Evolutionary conservation across 345 rosid genomes (phyloP).

Genomic region (Cardamine occulta): DNA sequence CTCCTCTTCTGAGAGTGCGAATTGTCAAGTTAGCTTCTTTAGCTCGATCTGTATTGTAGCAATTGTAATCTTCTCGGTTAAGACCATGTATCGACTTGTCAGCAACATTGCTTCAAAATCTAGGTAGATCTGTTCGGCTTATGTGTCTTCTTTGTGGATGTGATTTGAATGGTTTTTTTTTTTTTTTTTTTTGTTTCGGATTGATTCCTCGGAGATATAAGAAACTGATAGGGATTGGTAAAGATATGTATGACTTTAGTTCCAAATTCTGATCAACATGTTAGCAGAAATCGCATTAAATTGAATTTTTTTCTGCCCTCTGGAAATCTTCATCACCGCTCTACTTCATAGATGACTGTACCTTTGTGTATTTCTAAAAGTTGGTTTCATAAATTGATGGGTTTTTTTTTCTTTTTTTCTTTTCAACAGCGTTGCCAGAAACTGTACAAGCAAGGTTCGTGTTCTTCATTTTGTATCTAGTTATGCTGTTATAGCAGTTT

Average conservation of each 20-base stretch:
- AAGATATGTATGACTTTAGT: not conserved
- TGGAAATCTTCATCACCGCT: not conserved
- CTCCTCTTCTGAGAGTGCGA: not conserved
- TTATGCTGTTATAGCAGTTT: not conserved
- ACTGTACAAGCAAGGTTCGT: slow-evolving; percentile 61
- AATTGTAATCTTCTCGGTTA: slow-evolving; percentile 9
- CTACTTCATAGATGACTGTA: not conserved
- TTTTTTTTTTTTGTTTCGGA: not conserved
- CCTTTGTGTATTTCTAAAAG: not conserved
- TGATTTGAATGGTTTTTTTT: slow-evolving; percentile 11
- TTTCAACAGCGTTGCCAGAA: slow-evolving; percentile 60
- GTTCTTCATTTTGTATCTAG: not conserved
- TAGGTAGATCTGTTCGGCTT: slow-evolving; percentile 38
- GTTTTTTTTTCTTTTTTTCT: not conserved
- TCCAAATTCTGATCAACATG: not conserved
- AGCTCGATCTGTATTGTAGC: slow-evolving; percentile 7
- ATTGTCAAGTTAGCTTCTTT: slow-evolving; percentile 19
- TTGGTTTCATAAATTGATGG: not conserved
- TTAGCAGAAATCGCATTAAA: not conserved
- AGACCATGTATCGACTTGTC: slow-evolving; percentile 42
- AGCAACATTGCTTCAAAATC: slow-evolving; percentile 45
- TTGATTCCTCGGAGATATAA: not conserved
- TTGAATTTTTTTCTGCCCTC: not conserved
- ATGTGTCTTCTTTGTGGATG: not conserved
- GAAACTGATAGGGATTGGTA: too few relatives aligned